phyloP scores from a whole-genome alignment of 2,329 filamentous ascomycete genomes.

The Aspergillus felis region DNA sequence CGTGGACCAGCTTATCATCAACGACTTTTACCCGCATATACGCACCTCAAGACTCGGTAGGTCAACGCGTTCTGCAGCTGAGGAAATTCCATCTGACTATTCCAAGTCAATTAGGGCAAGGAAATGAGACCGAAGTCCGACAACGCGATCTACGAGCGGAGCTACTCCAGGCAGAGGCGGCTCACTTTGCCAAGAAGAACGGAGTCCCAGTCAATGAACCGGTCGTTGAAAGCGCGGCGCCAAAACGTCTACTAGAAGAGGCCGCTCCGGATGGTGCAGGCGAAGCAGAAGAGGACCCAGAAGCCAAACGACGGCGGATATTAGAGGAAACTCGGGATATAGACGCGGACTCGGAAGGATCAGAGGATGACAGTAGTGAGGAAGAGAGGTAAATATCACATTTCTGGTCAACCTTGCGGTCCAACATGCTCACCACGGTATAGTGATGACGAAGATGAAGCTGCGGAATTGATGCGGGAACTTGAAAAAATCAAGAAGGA shows the following conservation, averaged over 20 bases:
- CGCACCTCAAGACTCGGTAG: conserved; percentile 80
- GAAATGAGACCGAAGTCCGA: conserved; percentile 68
- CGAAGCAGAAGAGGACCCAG: conserved; percentile 53
- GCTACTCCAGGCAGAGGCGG: conserved; percentile 81
- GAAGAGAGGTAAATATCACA: conserved; percentile 50
- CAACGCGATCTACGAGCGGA: conserved; percentile 82
- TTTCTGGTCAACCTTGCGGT: too few relatives aligned
- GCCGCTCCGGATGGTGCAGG: conserved; percentile 34
- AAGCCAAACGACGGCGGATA: conserved; percentile 80
- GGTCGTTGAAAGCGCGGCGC: conserved; percentile 35
- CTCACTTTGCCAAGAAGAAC: conserved; percentile 80
- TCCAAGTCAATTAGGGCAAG: conserved; percentile 75
- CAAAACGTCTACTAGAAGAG: conserved; percentile 64
- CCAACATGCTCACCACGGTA: conserved; percentile 28
- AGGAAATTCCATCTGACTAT: conserved; percentile 12
- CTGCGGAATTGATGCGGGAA: conserved; percentile 85
- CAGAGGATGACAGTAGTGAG: conserved; percentile 56
- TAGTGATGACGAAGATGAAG: conserved; percentile 70
- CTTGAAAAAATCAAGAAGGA: conserved; percentile 91
- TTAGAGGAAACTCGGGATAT: conserved; percentile 83
- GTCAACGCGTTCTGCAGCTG: conserved; percentile 11
- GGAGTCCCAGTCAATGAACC: conserved; percentile 53
- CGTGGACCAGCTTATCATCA: conserved; percentile 95
- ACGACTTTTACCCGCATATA: conserved; percentile 89
- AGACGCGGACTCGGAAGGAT: conserved; percentile 73